Conservation (phyloP, 2,329 filamentous ascomycete genomes). For the Trichoderma aggressivum region DNA sequence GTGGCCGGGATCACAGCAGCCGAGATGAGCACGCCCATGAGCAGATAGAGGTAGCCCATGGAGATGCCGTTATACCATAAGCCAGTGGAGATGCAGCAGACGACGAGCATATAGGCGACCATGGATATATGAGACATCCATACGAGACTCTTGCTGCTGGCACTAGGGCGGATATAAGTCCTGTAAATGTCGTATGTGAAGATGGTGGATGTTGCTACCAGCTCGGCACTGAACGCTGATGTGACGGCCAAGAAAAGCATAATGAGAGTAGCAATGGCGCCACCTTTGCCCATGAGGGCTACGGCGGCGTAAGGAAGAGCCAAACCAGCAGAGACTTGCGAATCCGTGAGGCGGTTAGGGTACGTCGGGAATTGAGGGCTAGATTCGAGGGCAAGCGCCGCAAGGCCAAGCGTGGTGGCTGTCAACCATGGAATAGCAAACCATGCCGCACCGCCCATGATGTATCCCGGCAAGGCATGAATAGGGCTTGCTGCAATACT, state of each 20-base stretch:
- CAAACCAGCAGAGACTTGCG: conserved; percentile 77
- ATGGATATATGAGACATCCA: conserved; percentile 75
- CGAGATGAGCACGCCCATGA: conserved; percentile 91
- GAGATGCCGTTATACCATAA: conserved; percentile 71
- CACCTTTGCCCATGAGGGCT: conserved; percentile 75
- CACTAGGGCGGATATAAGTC: conserved; percentile 76
- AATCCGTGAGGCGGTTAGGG: conserved; percentile 65
- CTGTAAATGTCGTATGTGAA: conserved; percentile 85
- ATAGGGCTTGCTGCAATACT: conserved; percentile 85
- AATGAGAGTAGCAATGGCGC: conserved; percentile 72
- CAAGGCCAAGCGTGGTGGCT: conserved; percentile 83
- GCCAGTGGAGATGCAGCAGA: conserved; percentile 75
- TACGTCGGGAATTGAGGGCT: conserved; percentile 70
- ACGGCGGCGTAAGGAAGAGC: conserved; percentile 84
- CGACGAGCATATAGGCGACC: conserved; percentile 66
- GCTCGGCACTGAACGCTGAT: conserved; percentile 74
- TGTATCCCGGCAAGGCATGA: conserved; percentile 82
- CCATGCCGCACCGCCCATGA: conserved; percentile 82
- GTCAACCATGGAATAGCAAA: conserved; percentile 91
- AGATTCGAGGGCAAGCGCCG: conserved; percentile 74
- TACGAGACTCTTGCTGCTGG: conserved; percentile 72
- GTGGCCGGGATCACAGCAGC: conserved; percentile 80
- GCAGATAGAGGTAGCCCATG: conserved; percentile 84
- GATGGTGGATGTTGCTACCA: conserved; percentile 86
- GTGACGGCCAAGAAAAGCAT: conserved; percentile 91